A percentile compares a stretch with the other conserved stretches of the same genome.
phyloP scores from a whole-genome alignment of 768 basidiomycete genomes.

The Russula sp. region DNA sequence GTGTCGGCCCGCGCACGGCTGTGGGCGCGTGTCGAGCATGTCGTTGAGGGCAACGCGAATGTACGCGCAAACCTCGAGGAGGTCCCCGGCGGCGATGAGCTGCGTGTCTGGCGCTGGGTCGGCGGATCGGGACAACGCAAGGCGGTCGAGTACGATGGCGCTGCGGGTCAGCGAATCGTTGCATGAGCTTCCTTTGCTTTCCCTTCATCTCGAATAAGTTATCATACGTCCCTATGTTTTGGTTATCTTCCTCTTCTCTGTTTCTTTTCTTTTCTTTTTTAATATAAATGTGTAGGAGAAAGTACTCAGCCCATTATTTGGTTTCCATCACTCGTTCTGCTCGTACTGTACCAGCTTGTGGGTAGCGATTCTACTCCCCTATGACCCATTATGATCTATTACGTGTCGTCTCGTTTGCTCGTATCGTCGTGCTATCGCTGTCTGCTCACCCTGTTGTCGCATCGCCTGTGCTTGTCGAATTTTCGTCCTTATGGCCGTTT shows the following conservation, averaged over 20 bases:
- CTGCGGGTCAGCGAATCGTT: slow-evolving; percentile 26
- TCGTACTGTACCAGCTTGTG: not conserved
- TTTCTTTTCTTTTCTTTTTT: not conserved
- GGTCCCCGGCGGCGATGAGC: slow-evolving; percentile 77
- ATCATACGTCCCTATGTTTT: slow-evolving; percentile 16
- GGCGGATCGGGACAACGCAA: slow-evolving; percentile 38
- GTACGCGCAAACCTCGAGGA: slow-evolving; percentile 82
- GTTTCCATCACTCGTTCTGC: not conserved
- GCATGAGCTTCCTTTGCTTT: slow-evolving; percentile 2
- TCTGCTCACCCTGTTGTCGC: slow-evolving; percentile 11
- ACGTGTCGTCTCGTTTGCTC: slow-evolving; percentile 3
- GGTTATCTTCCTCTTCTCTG: not conserved
- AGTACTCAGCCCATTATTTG: not conserved
- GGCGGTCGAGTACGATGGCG: slow-evolving; percentile 18
- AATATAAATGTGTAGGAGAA: slow-evolving; percentile 11
- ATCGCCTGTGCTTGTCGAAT: not conserved
- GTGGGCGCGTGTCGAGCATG: slow-evolving; percentile 77
- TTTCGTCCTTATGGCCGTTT: not conserved
- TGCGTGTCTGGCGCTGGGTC: slow-evolving; percentile 89
- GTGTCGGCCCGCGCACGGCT: slow-evolving; percentile 55
- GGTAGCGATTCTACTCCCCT: not conserved
- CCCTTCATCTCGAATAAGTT: slow-evolving; percentile 11
- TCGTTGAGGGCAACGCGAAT: slow-evolving; percentile 89
- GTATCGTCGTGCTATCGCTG: slow-evolving; percentile 19
- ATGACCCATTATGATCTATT: slow-evolving; percentile 16